Percentiles rank a stretch among this genome's conserved stretches.
phyloP scores from a whole-genome alignment of 2,329 filamentous ascomycete genomes.

The Venturia carpophila region DNA sequence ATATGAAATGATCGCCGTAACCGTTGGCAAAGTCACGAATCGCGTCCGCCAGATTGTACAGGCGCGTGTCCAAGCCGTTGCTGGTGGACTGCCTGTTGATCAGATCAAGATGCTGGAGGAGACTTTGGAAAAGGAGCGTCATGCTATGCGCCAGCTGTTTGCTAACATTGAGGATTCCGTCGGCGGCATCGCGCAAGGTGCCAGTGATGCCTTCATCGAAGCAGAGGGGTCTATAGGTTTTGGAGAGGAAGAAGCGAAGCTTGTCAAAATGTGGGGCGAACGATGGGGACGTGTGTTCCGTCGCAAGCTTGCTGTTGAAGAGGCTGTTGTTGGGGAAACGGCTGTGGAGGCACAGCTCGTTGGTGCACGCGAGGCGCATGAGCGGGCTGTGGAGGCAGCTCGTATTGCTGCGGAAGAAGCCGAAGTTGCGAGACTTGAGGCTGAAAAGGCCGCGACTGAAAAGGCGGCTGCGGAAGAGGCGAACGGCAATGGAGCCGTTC shows the following conservation, averaged over 20 bases:
- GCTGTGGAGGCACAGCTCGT: constrained; percentile 41
- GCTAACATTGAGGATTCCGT: constrained; percentile 71
- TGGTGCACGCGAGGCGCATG: constrained; percentile 19
- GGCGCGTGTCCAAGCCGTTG: constrained; percentile 43
- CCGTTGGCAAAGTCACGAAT: constrained; percentile 81
- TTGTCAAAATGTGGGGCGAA: constrained; percentile 72
- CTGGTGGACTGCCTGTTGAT: constrained; percentile 28
- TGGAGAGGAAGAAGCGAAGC: constrained; percentile 41
- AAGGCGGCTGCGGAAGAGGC: constrained; percentile 6
- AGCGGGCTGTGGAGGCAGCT: constrained; percentile 9
- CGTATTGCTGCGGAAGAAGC: neutral
- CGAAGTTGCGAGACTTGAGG: constrained; percentile 4
- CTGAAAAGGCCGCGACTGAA: constrained; percentile 20
- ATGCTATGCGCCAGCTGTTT: constrained; percentile 73
- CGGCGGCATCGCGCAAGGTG: constrained; percentile 60
- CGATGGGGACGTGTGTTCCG: constrained; percentile 82
- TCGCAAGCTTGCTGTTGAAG: constrained; percentile 76
- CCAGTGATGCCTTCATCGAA: constrained; percentile 69
- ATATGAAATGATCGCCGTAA: constrained; percentile 85
- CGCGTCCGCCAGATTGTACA: constrained; percentile 73
- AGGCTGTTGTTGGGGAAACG: constrained; percentile 52
- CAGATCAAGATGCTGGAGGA: constrained; percentile 56
- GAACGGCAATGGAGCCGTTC: constrained; percentile 12
- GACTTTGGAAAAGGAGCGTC: constrained; percentile 60
- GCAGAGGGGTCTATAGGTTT: constrained; percentile 34